phyloP scores from a whole-genome alignment of 23 red algal species.

The Gracilaria vermiculophylla region DNA sequence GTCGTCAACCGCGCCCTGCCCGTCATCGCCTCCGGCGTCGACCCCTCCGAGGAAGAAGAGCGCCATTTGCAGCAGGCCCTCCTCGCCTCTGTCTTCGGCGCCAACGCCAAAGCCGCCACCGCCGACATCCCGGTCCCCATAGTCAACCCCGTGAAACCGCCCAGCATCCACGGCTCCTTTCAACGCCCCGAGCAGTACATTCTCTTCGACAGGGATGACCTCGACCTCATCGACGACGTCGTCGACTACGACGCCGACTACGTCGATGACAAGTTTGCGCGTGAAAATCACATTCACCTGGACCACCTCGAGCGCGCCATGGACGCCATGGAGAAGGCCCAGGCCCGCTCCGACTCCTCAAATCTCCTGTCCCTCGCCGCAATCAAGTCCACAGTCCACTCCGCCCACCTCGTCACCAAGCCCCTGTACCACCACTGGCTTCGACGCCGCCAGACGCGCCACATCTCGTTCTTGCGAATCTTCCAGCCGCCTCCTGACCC shows the following conservation, averaged over 20 bases:
- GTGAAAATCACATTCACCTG: not conserved
- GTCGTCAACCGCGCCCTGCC: slow-evolving; percentile 87
- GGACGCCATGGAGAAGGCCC: slow-evolving; percentile 84
- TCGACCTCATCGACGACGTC: slow-evolving; percentile 53
- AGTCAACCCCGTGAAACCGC: slow-evolving; percentile 23
- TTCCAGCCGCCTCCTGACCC: slow-evolving; percentile 62
- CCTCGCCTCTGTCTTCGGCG: slow-evolving; percentile 72
- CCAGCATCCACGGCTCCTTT: not conserved
- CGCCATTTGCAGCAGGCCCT: slow-evolving; percentile 94
- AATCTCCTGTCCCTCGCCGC: slow-evolving; percentile 27
- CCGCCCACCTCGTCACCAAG: slow-evolving; percentile 5
- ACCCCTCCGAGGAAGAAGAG: slow-evolving; percentile 83
- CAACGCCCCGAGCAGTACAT: slow-evolving; percentile 67
- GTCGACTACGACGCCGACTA: slow-evolving; percentile 91
- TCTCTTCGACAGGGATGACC: slow-evolving; percentile 69
- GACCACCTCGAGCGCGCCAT: slow-evolving; percentile 78
- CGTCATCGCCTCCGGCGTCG: slow-evolving; percentile 85
- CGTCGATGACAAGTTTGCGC: slow-evolving; percentile 64
- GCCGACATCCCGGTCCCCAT: slow-evolving; percentile 92
- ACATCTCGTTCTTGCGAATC: slow-evolving; percentile 68
- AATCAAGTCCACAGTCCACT: slow-evolving; percentile 1
- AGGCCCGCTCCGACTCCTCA: slow-evolving; percentile 41
- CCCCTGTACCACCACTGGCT: slow-evolving; percentile 82
- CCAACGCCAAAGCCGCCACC: slow-evolving; percentile 32
- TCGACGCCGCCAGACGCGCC: slow-evolving; percentile 7